A percentile compares a stretch with the other conserved stretches of the same genome.
These are phyloP conservation scores for Penicillium steckii DNA, from an alignment of 495 filamentous ascomycete genomes.

Conservation along the genomic window DNA sequence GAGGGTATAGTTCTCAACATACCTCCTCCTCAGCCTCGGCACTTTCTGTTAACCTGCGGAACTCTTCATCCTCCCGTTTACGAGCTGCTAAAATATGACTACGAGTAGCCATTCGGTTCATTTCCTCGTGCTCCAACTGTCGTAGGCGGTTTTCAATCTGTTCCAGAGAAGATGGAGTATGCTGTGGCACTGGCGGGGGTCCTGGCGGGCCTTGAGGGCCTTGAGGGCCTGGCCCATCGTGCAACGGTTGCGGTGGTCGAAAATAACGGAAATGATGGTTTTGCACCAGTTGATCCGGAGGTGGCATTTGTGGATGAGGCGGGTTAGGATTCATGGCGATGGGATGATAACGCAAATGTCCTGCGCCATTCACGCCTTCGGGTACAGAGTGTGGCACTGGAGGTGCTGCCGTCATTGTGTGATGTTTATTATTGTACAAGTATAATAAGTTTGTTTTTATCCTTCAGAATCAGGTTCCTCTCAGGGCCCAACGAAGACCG, in stretches of 20 bases:
- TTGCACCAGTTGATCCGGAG: conserved; percentile 38
- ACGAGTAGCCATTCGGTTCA: conserved; percentile 42
- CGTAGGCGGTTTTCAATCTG: conserved; percentile 45
- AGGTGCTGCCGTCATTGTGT: conserved; percentile 42
- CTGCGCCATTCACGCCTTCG: conserved; percentile 37
- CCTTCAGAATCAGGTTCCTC: not conserved
- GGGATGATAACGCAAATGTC: conserved; percentile 44
- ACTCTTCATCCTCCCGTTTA: conserved; percentile 50
- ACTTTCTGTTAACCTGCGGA: conserved; percentile 45
- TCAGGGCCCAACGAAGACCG: not conserved
- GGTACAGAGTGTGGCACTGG: conserved; percentile 37
- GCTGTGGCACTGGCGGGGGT: conserved; percentile 26
- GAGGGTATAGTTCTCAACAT: conserved; percentile 6
- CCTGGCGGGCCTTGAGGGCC: conserved; percentile 12
- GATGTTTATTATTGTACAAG: conserved; percentile 1
- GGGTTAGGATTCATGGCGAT: conserved; percentile 49
- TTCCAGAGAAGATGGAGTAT: conserved; percentile 33
- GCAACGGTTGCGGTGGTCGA: conserved; percentile 28
- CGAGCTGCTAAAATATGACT: conserved; percentile 43
- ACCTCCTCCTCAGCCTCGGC: conserved; percentile 51
- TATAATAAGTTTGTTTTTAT: not conserved
- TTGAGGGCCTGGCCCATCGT: conserved; percentile 31
- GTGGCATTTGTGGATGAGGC: conserved; percentile 30
- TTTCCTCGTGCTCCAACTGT: conserved; percentile 50
- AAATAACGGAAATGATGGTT: conserved; percentile 42